These are phyloP conservation scores for Trametes pubescens DNA, from an alignment of 1,284 basidiomycete species.

Conservation along the genomic window DNA sequence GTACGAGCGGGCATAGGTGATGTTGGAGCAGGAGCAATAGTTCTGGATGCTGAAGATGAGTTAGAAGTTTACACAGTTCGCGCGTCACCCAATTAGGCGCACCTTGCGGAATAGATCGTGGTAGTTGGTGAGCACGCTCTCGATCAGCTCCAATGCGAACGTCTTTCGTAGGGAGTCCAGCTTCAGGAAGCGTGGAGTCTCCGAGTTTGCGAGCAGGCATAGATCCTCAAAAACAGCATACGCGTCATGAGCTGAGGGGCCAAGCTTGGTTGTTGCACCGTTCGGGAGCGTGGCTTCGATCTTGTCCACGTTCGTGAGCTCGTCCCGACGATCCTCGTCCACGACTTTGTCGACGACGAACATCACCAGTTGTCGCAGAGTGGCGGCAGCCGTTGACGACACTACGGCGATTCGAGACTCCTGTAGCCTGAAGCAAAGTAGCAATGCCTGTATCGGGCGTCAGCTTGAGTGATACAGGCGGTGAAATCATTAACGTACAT, in stretches of 20 bases:
- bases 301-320: constrained; percentile 43
- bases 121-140: constrained; percentile 97
- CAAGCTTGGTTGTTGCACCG: constrained; percentile 66
- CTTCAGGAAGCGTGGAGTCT: constrained; percentile 85
- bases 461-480: constrained; percentile 9
- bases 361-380: constrained; percentile 96
- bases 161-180: constrained; percentile 91
- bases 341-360: constrained; percentile 96
- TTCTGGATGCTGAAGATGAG: constrained; percentile 72
- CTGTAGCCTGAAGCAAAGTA: constrained; percentile 94
- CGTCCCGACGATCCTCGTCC: constrained; percentile 72
- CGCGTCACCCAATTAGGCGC: constrained; percentile 22
- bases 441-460: constrained; percentile 67
- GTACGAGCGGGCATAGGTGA: constrained; percentile 90
- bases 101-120: constrained; percentile 87
- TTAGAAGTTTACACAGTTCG: background rate
- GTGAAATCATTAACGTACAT: constrained; percentile 57
- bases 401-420: constrained; percentile 96
- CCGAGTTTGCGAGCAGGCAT: constrained; percentile 86
- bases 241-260: constrained; percentile 86
- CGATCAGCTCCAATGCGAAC: constrained; percentile 94
- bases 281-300: constrained; percentile 66
- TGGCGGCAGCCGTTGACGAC: constrained; percentile 96
- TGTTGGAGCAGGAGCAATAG: constrained; percentile 86
- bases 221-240: constrained; percentile 91